Base-by-base conservation (phyloP, 306 rosid genomes). In the Trichosanthes truncata region DNA sequence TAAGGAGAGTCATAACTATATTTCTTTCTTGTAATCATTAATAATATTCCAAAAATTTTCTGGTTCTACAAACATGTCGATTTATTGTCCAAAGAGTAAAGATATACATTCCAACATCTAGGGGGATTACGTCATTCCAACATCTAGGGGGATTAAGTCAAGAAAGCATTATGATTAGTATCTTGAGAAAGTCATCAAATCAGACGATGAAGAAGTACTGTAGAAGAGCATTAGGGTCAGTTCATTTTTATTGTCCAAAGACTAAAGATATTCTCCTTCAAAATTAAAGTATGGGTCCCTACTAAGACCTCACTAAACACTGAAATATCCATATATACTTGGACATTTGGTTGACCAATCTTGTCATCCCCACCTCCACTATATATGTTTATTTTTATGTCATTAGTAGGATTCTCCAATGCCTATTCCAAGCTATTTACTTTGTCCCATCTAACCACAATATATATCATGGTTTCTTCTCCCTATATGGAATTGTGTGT, bases 361-460 rank as follows among this genome's bases (percentile, higher is more conserved):
- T 63, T 79, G 41, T 66, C 76, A 49, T 67, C 41, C 78, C 51
- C 51, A 69, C 77, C 74, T 57, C 76, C 61, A 79, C 62, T 65
- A 1, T 65, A 48, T 67, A 46, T 21, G 61, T 25, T 25, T 56
- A 0, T n/a, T 56, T 56, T 23, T 56, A 41, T n/a, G 40, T 79
- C 76, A 83, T 60, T 71, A 69, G 45, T 79, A 77, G 85, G 74
- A 72, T 72, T 51, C 56, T 69, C 31, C 48, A 6, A 43, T n/a
- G 51, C 52, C 55, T 20, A 23, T 46, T 15, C 52, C 15, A 45
- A 69, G 6, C 55, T 49, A n/a, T 71, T 71, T 79, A 82, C 59
- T 55, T 84, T 69, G 83, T 84, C 84, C 71, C 82, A 29, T 35
- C 49, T 80, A 66, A 66, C 61, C 45, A 76, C 80, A 78, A 71